These are phyloP conservation scores for Pseudogymnoascus destructans DNA, from an alignment of 2,329 filamentous ascomycete genomes.

Conservation along the genomic window DNA sequence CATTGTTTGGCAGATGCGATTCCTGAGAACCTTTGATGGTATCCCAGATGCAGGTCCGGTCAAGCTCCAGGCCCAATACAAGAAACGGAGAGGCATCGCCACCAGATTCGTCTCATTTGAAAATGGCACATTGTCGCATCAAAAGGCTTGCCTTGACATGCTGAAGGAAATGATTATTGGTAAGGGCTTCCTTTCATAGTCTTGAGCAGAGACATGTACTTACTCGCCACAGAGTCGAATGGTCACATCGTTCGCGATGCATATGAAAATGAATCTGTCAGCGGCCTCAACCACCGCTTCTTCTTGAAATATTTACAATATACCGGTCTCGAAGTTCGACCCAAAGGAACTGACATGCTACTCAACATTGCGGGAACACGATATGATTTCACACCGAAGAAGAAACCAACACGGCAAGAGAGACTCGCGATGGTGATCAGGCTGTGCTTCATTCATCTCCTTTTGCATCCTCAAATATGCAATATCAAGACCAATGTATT, in stretches of 20 bases:
- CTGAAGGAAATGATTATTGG: constrained; percentile 33
- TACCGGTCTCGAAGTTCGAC: background rate
- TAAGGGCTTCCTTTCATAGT: constrained; percentile 19
- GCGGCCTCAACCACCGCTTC: background rate
- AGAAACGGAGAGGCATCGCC: constrained; percentile 27
- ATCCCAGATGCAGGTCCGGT: constrained; percentile 18
- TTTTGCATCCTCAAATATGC: constrained; percentile 20
- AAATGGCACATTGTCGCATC: constrained; percentile 11
- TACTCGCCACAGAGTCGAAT: constrained; percentile 19
- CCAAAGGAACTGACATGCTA: background rate
- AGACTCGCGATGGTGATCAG: constrained; percentile 19
- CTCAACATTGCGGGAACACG: background rate
- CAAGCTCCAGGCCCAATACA: constrained; percentile 23
- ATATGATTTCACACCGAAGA: background rate
- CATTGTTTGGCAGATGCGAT: constrained; percentile 36
- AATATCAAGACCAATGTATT: constrained; percentile 23
- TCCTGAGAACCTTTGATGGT: constrained; percentile 31
- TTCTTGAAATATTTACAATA: background rate
- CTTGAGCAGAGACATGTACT: background rate
- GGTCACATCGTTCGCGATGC: constrained; percentile 12
- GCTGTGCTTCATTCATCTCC: constrained; percentile 20
- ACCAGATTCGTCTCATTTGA: constrained; percentile 20
- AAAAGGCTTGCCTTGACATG: constrained; percentile 28
- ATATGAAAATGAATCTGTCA: background rate
- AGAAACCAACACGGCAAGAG: background rate